Conservation (phyloP, 2,329 filamentous ascomycete genomes). For the Tolypocladium tundrense region DNA sequence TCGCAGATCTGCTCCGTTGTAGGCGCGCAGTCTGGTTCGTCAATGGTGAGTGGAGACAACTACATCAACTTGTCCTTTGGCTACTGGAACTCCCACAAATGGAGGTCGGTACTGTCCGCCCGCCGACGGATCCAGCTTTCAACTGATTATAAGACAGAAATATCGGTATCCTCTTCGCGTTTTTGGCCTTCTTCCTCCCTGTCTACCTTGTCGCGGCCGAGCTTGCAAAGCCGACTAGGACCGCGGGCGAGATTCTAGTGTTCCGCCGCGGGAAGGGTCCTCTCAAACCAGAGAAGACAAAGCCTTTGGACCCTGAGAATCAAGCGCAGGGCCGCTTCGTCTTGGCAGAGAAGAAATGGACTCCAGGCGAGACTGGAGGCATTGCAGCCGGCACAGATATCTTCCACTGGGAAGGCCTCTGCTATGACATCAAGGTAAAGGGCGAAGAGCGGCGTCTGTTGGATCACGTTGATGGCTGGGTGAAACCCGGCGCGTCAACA, state of each 20-base stretch:
- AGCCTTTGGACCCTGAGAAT: constrained; percentile 40
- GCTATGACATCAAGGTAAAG: constrained; percentile 71
- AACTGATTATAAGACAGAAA: constrained; percentile 32
- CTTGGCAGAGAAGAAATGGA: constrained; percentile 30
- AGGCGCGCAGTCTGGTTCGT: constrained; percentile 44
- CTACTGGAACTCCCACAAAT: constrained; percentile 50
- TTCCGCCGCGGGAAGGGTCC: constrained; percentile 54
- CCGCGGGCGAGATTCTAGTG: constrained; percentile 66
- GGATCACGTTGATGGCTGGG: constrained; percentile 83
- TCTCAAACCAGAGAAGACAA: constrained; percentile 41
- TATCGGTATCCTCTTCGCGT: constrained; percentile 57
- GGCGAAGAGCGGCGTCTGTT: constrained; percentile 63
- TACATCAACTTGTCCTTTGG: constrained; percentile 45
- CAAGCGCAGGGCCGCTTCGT: constrained; percentile 47
- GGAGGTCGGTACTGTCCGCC: constrained; percentile 23
- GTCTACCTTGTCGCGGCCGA: constrained; percentile 57
- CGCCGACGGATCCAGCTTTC: no score
- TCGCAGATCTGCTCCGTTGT: constrained; percentile 48
- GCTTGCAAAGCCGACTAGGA: constrained; percentile 54
- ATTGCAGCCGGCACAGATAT: constrained; percentile 55
- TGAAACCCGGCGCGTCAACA: constrained; percentile 86
- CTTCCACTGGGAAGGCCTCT: constrained; percentile 80
- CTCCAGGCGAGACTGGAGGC: constrained; percentile 25
- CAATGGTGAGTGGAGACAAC: constrained; percentile 43
- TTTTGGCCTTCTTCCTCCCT: constrained; percentile 49